Percentiles rank a stretch among this genome's conserved stretches.
These are phyloP conservation scores for Neofusicoccum sp. DNA, from an alignment of 2,329 filamentous ascomycete genomes.

Conservation along the genomic window DNA sequence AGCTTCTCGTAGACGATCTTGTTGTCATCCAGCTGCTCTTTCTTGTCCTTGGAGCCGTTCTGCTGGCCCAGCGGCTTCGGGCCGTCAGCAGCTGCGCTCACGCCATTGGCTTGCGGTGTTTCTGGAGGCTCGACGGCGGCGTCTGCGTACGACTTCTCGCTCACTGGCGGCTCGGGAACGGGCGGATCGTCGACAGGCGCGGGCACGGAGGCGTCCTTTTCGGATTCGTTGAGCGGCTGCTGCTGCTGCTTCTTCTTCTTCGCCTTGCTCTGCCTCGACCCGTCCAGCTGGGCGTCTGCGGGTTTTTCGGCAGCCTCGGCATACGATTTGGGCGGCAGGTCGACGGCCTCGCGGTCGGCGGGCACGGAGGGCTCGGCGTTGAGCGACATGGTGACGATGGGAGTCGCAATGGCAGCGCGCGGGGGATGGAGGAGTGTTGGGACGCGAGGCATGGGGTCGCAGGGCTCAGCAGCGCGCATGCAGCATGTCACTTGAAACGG, in stretches of 20 bases:
- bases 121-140: slow-evolving; percentile 23
- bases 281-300: slow-evolving; percentile 3
- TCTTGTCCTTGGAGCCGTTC: slow-evolving; percentile 1
- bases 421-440: slow-evolving; percentile 14
- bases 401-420: not conserved
- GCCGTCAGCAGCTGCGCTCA: not conserved
- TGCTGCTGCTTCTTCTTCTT: slow-evolving; percentile 6
- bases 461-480: not conserved
- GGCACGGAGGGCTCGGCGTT: slow-evolving; percentile 43
- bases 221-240: not conserved
- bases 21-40: slow-evolving; percentile 22
- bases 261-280: not conserved
- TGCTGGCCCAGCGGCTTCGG: slow-evolving; percentile 16
- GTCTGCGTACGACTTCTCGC: slow-evolving; percentile 41
- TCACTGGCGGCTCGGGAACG: slow-evolving; percentile 1
- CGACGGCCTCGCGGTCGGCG: slow-evolving; percentile 37
- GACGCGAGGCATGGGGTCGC: not conserved
- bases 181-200: not conserved
- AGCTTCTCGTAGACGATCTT: slow-evolving; percentile 46
- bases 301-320: slow-evolving; percentile 31
- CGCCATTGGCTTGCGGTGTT: slow-evolving; percentile 4
- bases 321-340: slow-evolving; percentile 43
- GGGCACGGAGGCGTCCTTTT: not conserved
- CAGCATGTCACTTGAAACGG: slow-evolving; percentile 5
- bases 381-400: slow-evolving; percentile 36